Conservation (phyloP, 106 monocot genomes). For the Dioscorea zingiberensis region DNA sequence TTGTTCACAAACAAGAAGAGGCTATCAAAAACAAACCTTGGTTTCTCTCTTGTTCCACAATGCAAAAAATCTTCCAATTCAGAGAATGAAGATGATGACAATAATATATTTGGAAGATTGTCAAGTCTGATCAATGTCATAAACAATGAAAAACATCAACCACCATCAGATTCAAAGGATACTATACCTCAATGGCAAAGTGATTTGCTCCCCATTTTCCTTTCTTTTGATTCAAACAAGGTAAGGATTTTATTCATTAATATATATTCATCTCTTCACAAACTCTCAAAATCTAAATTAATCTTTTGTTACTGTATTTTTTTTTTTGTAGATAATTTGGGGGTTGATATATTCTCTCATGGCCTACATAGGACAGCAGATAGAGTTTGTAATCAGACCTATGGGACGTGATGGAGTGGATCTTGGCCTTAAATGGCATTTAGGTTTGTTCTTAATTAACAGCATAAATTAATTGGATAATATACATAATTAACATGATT, state of each 20-base stretch:
- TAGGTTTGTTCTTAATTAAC: conserved; percentile 9
- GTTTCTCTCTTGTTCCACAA: background rate
- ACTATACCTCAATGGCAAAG: background rate
- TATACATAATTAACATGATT: too few relatives aligned
- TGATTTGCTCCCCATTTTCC: background rate
- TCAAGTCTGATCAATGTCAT: background rate
- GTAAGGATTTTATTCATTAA: background rate
- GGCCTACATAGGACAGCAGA: conserved; percentile 5
- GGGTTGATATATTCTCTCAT: conserved; percentile 5
- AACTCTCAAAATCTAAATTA: background rate
- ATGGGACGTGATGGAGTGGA: background rate
- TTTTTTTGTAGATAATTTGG: conserved; percentile 16
- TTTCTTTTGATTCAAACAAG: background rate
- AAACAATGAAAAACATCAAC: background rate
- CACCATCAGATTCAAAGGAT: background rate
- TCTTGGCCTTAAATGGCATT: conserved; percentile 8
- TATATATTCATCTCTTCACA: too few relatives aligned
- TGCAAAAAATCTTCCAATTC: background rate
- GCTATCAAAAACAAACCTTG: too few relatives aligned
- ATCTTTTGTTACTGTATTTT: background rate
- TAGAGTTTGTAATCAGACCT: conserved; percentile 19
- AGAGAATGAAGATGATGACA: background rate
- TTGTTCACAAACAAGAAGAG: background rate
- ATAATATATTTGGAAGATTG: background rate
- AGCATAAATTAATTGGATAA: background rate